A percentile compares a stretch with the other conserved stretches of the same genome.
phyloP scores from a whole-genome alignment of 1,139 yeast genomes.

The Casaregolazyma suthepensis region DNA sequence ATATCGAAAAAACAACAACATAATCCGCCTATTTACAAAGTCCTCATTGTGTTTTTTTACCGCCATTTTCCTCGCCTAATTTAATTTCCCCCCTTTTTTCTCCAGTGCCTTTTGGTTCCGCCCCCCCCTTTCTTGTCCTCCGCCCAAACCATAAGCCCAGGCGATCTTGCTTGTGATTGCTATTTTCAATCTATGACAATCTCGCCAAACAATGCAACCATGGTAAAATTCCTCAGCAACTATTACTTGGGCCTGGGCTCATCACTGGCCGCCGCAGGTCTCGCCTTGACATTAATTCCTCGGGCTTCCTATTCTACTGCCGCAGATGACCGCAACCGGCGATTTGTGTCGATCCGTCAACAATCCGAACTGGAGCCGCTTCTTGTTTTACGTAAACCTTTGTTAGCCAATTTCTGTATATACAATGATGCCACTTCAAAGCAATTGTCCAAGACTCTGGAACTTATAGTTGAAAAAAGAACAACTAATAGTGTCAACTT shows the following conservation, averaged over 20 bases:
- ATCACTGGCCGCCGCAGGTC: conserved; percentile 1
- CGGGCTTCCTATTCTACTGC: conserved; percentile 2
- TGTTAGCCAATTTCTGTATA: conserved; percentile 65
- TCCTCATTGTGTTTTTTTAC: no score
- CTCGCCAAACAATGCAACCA: neutral
- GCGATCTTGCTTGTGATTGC: neutral
- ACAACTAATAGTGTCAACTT: conserved; percentile 49
- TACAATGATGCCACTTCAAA: conserved; percentile 61
- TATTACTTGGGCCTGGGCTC: conserved; percentile 6
- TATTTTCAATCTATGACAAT: neutral
- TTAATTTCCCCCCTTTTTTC: no score
- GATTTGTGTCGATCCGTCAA: conserved; percentile 11
- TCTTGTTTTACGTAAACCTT: conserved; percentile 48
- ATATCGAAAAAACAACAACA: no score
- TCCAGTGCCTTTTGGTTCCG: neutral
- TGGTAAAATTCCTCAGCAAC: neutral
- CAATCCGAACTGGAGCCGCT: conserved; percentile 24
- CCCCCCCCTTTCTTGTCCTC: no score
- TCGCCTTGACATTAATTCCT: neutral
- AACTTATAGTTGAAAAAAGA: conserved; percentile 48
- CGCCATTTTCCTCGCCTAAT: neutral
- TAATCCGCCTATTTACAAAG: no score
- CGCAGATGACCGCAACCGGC: conserved; percentile 6
- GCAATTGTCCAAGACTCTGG: conserved; percentile 57
- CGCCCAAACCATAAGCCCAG: neutral